Conservation (phyloP, 2,329 filamentous ascomycete genomes). For the Tolypocladium ophioglossoides region DNA sequence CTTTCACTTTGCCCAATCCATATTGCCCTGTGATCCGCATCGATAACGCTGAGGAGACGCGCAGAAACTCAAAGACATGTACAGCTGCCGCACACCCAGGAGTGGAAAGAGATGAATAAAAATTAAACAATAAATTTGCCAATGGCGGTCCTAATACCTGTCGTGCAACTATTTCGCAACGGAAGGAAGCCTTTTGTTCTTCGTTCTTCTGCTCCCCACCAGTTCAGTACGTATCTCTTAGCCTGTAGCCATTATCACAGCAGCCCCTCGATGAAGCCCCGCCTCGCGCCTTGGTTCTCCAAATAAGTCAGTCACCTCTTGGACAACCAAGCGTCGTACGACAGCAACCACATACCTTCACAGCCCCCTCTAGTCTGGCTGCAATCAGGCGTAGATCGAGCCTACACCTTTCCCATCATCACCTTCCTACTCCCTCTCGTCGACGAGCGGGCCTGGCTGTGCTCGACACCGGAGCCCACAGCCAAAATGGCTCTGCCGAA, state of each 20-base stretch:
- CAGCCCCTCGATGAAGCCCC: neutral
- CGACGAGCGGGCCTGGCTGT: neutral
- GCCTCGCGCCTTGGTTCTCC: neutral
- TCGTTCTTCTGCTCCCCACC: neutral
- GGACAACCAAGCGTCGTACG: neutral
- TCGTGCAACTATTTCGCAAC: neutral
- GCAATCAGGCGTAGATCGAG: neutral
- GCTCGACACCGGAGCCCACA: neutral
- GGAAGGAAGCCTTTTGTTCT: neutral
- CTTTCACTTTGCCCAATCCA: neutral
- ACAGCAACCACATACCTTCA: neutral
- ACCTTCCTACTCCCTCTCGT: neutral
- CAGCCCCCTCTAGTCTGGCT: neutral
- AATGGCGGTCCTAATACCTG: too few species aligned
- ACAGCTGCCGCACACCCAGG: neutral
- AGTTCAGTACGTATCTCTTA: too few species aligned
- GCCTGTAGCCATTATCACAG: neutral
- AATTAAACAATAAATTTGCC: neutral
- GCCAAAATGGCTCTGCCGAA: constrained; percentile 69
- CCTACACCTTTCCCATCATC: neutral
- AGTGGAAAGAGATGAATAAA: too few species aligned
- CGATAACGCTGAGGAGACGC: neutral
- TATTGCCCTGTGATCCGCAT: neutral
- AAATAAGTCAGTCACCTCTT: neutral
- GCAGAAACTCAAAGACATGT: neutral